Percentiles rank a stretch among this genome's conserved stretches.
Evolutionary conservation across 2,329 filamentous ascomycete genomes (phyloP).

Genomic region (Neodidymelliopsis sp.): DNA sequence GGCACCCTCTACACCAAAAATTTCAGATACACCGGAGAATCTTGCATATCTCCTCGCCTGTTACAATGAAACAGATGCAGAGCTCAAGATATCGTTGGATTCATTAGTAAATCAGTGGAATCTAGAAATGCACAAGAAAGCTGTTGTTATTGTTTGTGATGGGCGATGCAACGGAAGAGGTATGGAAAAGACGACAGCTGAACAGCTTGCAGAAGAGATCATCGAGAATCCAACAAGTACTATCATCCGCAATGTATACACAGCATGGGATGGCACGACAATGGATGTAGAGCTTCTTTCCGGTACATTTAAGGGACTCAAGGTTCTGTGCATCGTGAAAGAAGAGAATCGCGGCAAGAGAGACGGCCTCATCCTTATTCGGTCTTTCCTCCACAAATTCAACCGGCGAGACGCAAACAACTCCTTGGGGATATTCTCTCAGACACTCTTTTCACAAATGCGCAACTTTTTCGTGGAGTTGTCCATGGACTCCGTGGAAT

Average conservation of each 20-base stretch:
- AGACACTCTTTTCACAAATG: conserved; percentile 18
- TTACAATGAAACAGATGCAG: conserved; percentile 59
- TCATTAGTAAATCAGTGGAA: conserved; percentile 56
- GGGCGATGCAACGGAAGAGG: conserved; percentile 57
- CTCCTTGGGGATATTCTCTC: conserved; percentile 12
- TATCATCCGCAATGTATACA: conserved; percentile 40
- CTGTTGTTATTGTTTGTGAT: conserved; percentile 59
- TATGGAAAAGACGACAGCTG: conserved; percentile 59
- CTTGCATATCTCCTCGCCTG: conserved; percentile 58
- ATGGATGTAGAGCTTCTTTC: conserved; percentile 44
- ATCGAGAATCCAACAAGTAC: conserved; percentile 48
- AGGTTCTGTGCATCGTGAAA: conserved; percentile 59
- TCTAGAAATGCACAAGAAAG: conserved; percentile 52
- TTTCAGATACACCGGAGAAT: conserved; percentile 48
- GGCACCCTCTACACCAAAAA: neutral
- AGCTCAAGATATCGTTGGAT: conserved; percentile 55
- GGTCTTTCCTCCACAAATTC: conserved; percentile 60
- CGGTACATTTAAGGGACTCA: conserved; percentile 56
- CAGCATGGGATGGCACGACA: conserved; percentile 54
- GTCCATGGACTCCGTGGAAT: conserved; percentile 8
- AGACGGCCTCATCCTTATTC: conserved; percentile 58
- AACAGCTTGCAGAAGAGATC: conserved; percentile 58
- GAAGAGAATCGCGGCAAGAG: conserved; percentile 60
- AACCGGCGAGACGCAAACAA: conserved; percentile 51
- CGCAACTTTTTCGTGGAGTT: conserved; percentile 11